phyloP scores from a whole-genome alignment of 1,139 yeast species.

The Candida freyschussii region DNA sequence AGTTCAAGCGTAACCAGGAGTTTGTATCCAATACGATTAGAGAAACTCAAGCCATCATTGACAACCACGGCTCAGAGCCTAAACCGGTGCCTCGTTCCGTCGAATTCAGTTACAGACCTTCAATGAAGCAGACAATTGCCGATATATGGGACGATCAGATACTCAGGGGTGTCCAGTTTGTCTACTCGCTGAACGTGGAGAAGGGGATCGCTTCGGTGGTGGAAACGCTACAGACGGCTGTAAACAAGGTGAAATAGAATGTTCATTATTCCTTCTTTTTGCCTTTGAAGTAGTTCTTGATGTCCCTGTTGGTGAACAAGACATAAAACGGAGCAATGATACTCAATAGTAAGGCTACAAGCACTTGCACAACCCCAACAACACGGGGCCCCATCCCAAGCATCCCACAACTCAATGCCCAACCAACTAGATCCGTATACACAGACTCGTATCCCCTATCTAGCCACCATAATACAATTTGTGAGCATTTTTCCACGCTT shows the following conservation, averaged over 20 bases:
- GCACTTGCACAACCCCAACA: slow-evolving; percentile 17
- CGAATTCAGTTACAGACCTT: slow-evolving; percentile 41
- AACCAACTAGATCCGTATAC: slow-evolving; percentile 81
- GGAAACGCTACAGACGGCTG: slow-evolving; percentile 28
- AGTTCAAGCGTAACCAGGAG: slow-evolving; percentile 46
- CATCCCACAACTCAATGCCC: slow-evolving; percentile 66
- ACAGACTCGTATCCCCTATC: slow-evolving; percentile 66
- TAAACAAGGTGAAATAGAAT: slow-evolving; percentile 6
- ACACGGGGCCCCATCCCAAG: slow-evolving; percentile 46
- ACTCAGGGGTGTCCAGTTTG: slow-evolving; percentile 60
- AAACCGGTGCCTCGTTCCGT: slow-evolving; percentile 34
- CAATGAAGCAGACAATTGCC: slow-evolving; percentile 57
- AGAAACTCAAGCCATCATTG: slow-evolving; percentile 45
- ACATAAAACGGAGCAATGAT: slow-evolving; percentile 61
- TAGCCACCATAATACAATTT: slow-evolving; percentile 51
- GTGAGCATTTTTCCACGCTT: slow-evolving; percentile 62
- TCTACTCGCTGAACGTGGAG: slow-evolving; percentile 52
- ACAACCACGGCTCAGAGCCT: slow-evolving; percentile 43
- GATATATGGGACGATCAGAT: slow-evolving; percentile 84
- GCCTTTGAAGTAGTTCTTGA: slow-evolving; percentile 42
- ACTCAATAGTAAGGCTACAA: slow-evolving; percentile 43
- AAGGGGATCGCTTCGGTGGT: slow-evolving; percentile 35
- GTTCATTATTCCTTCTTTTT: slow-evolving; percentile 11
- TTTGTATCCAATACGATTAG: slow-evolving; percentile 45
- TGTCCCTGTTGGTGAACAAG: slow-evolving; percentile 51